Percentiles rank a stretch among this genome's conserved stretches.
Conservation (phyloP, 352 stramenopile genomes). For the Saprolegnia parasitica region DNA sequence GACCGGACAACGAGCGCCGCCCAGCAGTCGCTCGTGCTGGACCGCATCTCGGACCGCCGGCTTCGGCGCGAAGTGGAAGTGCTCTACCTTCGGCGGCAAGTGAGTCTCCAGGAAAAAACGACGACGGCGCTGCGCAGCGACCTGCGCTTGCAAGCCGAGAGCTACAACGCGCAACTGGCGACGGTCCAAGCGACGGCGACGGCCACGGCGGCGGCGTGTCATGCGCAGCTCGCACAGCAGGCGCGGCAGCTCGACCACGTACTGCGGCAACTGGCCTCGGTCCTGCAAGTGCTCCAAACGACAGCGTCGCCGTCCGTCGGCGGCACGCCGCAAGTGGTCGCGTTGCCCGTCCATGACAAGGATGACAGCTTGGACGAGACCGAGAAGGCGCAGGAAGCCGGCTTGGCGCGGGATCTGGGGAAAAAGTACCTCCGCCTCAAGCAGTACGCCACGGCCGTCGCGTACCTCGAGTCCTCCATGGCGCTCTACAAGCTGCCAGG, state of each 20-base stretch:
- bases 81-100: conserved; percentile 47
- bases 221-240: conserved; percentile 19
- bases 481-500: conserved; percentile 52
- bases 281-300: conserved; percentile 41
- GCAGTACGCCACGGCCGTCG: conserved; percentile 42
- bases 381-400: conserved; percentile 52
- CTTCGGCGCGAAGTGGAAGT: conserved; percentile 56
- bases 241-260: conserved; percentile 51
- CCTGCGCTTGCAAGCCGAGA: conserved; percentile 10
- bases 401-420: conserved; percentile 54
- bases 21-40: conserved; percentile 36
- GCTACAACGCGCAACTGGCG: conserved; percentile 1
- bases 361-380: conserved; percentile 31
- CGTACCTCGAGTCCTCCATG: conserved; percentile 60
- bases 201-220: background rate
- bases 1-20: background rate
- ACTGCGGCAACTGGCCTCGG: conserved; percentile 51
- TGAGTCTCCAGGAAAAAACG: background rate
- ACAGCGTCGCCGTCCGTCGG: background rate
- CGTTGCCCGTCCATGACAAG: conserved; percentile 19
- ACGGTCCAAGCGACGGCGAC: background rate
- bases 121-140: background rate
- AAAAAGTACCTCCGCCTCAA: conserved; percentile 49
- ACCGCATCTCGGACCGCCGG: conserved; percentile 42
- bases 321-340: conserved; percentile 18